Conservation (phyloP, 331 rosid species). For the Phaseolus coccineus region DNA sequence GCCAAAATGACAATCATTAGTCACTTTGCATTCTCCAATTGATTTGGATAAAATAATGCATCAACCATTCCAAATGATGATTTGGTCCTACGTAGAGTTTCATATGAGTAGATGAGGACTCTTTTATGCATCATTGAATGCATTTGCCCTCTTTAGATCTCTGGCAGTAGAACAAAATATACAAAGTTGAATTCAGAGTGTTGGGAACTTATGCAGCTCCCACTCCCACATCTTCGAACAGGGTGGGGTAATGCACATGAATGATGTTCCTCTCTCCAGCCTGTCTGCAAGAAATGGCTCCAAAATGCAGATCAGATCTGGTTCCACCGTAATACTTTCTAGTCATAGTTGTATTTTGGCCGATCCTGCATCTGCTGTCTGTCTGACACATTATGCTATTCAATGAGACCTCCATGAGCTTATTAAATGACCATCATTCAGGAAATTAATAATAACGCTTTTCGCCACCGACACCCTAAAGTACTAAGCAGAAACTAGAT, state of each 20-base stretch:
- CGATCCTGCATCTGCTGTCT: conserved; percentile 36
- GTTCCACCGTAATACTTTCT: conserved; percentile 41
- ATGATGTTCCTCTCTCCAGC: conserved; percentile 56
- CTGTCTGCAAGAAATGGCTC: conserved; percentile 56
- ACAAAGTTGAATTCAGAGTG: conserved; percentile 14
- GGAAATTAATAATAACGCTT: conserved; percentile 36
- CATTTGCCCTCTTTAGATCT: conserved; percentile 3
- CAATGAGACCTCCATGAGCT: conserved; percentile 52
- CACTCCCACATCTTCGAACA: conserved; percentile 37
- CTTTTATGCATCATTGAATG: conserved; percentile 13
- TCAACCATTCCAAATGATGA: conserved; percentile 22
- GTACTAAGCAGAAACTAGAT: conserved; percentile 37
- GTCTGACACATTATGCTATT: conserved; percentile 51
- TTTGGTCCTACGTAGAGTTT: conserved; percentile 35
- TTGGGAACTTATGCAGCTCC: conserved; percentile 39
- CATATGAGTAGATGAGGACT: conserved; percentile 12
- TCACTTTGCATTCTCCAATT: conserved; percentile 35
- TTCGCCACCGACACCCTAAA: conserved; percentile 74
- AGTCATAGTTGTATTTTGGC: conserved; percentile 38
- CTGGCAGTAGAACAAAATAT: conserved; percentile 22
- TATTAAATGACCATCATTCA: conserved; percentile 50
- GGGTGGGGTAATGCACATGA: conserved; percentile 61
- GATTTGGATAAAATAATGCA: conserved; percentile 23
- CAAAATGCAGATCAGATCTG: conserved; percentile 55
- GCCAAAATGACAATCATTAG: background rate